Evolutionary conservation across 1,284 basidiomycete genomes (phyloP).

Genomic region (Takashimella koratensis): DNA sequence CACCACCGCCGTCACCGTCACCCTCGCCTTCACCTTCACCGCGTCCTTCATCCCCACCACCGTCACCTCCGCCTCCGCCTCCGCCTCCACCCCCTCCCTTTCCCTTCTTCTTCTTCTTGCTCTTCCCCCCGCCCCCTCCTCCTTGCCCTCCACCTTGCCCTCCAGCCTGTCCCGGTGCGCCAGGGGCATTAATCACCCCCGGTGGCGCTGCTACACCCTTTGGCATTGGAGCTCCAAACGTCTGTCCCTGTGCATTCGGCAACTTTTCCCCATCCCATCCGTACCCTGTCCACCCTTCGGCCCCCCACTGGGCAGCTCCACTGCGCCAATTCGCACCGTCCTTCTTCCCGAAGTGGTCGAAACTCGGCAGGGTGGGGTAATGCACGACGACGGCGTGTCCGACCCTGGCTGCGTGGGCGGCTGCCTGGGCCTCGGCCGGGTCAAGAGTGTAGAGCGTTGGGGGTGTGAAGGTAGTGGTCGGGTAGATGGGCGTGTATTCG

Average conservation of each 20-base stretch:
- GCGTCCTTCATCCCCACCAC: constrained; percentile 8
- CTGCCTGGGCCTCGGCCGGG: constrained; percentile 6
- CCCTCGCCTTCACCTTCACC: constrained; percentile 8
- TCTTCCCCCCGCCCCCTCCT: constrained; percentile 6
- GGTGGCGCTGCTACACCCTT: constrained; percentile 12
- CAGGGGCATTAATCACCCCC: background rate
- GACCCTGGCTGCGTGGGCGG: constrained; percentile 16
- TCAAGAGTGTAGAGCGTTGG: background rate
- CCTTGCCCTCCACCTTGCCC: constrained; percentile 2
- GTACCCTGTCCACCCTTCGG: constrained; percentile 32
- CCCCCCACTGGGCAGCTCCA: constrained; percentile 19
- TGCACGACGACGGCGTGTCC: constrained; percentile 27
- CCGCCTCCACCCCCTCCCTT: constrained; percentile 5
- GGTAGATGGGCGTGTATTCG: constrained; percentile 23
- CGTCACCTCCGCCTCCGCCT: constrained; percentile 4
- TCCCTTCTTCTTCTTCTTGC: constrained; percentile 13
- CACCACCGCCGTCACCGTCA: constrained; percentile 5
- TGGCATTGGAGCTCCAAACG: constrained; percentile 31
- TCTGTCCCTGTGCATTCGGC: constrained; percentile 19
- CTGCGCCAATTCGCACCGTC: constrained; percentile 10
- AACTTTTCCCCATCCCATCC: constrained; percentile 31
- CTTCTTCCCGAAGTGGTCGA: constrained; percentile 17
- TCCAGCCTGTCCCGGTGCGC: background rate
- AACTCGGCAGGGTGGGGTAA: constrained; percentile 32
- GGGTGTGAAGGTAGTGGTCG: background rate